phyloP scores from a whole-genome alignment of 2,329 filamentous ascomycete species.

The Sphaerulina populicola region DNA sequence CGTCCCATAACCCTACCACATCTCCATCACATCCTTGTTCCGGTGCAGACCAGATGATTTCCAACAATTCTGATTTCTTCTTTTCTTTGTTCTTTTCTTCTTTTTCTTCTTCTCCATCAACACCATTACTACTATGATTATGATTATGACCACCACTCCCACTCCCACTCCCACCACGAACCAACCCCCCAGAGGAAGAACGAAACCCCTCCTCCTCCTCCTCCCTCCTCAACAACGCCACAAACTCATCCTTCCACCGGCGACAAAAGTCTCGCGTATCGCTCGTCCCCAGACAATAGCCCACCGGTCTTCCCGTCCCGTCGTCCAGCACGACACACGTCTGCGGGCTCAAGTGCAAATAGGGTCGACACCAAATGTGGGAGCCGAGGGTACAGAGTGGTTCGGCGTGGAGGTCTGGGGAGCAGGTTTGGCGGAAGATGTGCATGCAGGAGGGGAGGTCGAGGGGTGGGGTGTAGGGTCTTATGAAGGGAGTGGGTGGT shows the following conservation, averaged over 20 bases:
- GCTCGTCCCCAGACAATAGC: neutral
- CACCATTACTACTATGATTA: too few relatives aligned
- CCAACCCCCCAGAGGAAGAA: conserved; percentile 21
- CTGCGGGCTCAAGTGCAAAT: conserved; percentile 26
- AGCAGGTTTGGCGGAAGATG: neutral
- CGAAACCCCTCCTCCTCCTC: conserved; percentile 21
- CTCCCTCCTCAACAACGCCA: neutral
- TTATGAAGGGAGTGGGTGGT: neutral
- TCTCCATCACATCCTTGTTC: conserved; percentile 13
- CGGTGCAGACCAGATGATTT: neutral
- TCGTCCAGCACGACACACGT: conserved; percentile 34
- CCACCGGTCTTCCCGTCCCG: conserved; percentile 20
- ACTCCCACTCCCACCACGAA: too few relatives aligned
- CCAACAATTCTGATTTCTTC: conserved; percentile 25
- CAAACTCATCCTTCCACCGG: neutral
- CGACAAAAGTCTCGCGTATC: neutral
- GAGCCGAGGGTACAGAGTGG: neutral
- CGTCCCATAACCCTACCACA: conserved; percentile 19
- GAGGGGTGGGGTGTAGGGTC: neutral
- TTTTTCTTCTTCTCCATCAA: neutral
- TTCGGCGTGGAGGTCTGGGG: neutral
- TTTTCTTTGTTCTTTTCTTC: neutral
- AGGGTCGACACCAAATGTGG: conserved; percentile 28
- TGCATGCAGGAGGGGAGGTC: neutral
- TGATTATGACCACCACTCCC: too few relatives aligned